Percentiles rank a stretch among this genome's conserved stretches.
phyloP scores from a whole-genome alignment of 2,329 filamentous ascomycete species.

The Botrytis paeoniae region DNA sequence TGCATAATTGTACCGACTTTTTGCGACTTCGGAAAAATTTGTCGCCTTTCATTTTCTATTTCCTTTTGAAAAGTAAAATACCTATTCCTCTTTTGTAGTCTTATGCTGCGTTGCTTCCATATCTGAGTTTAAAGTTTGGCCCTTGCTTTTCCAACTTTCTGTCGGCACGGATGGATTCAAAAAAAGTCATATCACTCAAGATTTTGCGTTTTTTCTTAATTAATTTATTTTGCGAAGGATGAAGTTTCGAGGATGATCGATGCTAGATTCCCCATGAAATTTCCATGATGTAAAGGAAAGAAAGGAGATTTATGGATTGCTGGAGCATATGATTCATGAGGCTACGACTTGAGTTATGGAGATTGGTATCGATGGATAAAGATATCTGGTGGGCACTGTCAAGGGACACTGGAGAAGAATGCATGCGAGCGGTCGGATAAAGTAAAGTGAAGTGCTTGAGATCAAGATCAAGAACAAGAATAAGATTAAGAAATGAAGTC shows the following conservation, averaged over 20 bases:
- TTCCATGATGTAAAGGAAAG: constrained; percentile 17
- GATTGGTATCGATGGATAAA: constrained; percentile 17
- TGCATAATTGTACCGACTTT: constrained; percentile 30
- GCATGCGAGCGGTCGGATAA: constrained; percentile 14
- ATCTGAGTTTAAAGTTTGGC: constrained; percentile 19
- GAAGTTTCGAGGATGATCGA: constrained; percentile 20
- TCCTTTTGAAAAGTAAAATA: constrained; percentile 17
- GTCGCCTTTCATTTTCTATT: constrained; percentile 14
- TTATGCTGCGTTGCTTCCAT: constrained; percentile 20
- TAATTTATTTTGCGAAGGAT: constrained; percentile 15
- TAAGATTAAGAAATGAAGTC: constrained; percentile 9
- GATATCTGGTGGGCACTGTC: constrained; percentile 17
- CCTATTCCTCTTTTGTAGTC: constrained; percentile 17
- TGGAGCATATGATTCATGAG: constrained; percentile 20
- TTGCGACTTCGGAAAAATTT: neutral
- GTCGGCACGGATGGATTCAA: constrained; percentile 4
- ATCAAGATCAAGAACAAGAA: neutral
- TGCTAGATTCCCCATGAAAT: constrained; percentile 10
- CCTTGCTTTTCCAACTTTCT: constrained; percentile 4
- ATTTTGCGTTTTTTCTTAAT: constrained; percentile 9
- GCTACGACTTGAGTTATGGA: constrained; percentile 17
- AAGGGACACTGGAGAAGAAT: constrained; percentile 14
- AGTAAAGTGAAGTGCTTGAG: constrained; percentile 18
- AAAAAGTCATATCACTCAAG: constrained; percentile 2
- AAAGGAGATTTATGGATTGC: constrained; percentile 18